Evolutionary conservation across 768 basidiomycete species (phyloP).

Genomic region (Hemileccinum impolitum): DNA sequence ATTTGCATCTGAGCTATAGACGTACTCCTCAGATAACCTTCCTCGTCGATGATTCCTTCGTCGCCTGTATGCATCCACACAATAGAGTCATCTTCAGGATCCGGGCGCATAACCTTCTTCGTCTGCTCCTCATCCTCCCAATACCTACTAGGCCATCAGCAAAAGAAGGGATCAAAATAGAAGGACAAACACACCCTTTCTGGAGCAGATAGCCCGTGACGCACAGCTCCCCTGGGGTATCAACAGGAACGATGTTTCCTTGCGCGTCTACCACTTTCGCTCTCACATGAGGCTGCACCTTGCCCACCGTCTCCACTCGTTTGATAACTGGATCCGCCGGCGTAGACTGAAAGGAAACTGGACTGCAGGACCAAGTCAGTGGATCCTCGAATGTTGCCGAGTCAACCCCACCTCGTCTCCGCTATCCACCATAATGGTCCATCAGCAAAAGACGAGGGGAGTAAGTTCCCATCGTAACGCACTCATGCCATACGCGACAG

Average conservation of each 20-base stretch:
- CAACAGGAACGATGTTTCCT: slow-evolving; percentile 65
- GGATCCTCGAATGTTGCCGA: background rate
- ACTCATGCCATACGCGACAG: slow-evolving; percentile 89
- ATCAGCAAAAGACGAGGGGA: slow-evolving; percentile 2
- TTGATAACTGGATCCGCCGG: slow-evolving; percentile 65
- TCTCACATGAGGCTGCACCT: slow-evolving; percentile 69
- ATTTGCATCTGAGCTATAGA: slow-evolving; percentile 4
- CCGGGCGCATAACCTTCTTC: slow-evolving; percentile 48
- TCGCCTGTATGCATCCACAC: slow-evolving; percentile 87
- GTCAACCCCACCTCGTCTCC: slow-evolving; percentile 55
- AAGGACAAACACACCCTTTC: slow-evolving; percentile 52
- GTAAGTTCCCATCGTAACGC: slow-evolving; percentile 24
- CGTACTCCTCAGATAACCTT: slow-evolving; percentile 74
- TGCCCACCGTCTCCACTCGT: slow-evolving; percentile 81
- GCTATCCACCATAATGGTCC: slow-evolving; percentile 38
- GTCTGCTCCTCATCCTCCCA: slow-evolving; percentile 77
- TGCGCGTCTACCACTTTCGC: slow-evolving; percentile 64
- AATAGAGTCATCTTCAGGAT: slow-evolving; percentile 47
- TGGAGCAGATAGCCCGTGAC: slow-evolving; percentile 76
- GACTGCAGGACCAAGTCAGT: slow-evolving; percentile 40
- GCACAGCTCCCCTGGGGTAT: slow-evolving; percentile 71
- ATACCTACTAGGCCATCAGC: slow-evolving; percentile 47
- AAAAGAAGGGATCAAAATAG: background rate
- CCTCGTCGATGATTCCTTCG: slow-evolving; percentile 75
- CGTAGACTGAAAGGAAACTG: slow-evolving; percentile 80